Evolutionary conservation across 2,329 filamentous ascomycete genomes (phyloP).

Genomic region (Coniochaeta prunicola): DNA sequence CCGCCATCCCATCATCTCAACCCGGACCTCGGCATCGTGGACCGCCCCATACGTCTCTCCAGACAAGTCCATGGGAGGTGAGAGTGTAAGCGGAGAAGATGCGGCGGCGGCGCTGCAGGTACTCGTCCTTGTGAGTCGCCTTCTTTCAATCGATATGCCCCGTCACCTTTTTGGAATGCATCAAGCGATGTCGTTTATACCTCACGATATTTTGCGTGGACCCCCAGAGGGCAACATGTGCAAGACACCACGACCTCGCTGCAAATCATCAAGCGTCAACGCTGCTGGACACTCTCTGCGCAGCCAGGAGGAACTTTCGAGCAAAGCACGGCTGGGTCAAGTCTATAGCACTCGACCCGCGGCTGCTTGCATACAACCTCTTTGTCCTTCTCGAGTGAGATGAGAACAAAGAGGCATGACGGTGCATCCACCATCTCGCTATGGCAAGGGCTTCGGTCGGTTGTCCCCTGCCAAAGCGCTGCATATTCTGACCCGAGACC

Average conservation of each 20-base stretch:
- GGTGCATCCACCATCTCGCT: not conserved
- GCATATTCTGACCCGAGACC: not conserved
- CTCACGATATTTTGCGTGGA: too few species aligned
- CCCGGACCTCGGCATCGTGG: not conserved
- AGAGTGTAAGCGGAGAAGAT: constrained; percentile 7
- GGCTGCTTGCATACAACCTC: not conserved
- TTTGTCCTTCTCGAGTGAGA: not conserved
- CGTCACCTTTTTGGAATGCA: too few species aligned
- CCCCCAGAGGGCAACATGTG: too few species aligned
- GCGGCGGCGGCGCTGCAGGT: constrained; percentile 52
- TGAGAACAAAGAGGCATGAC: not conserved
- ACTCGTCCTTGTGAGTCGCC: constrained; percentile 60
- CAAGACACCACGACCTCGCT: too few species aligned
- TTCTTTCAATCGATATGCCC: not conserved
- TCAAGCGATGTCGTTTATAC: too few species aligned
- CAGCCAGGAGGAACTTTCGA: too few species aligned
- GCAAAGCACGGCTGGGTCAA: not conserved
- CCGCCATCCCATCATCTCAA: not conserved
- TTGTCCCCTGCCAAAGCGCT: too few species aligned
- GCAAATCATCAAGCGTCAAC: not conserved
- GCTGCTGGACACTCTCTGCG: not conserved
- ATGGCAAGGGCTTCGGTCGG: too few species aligned
- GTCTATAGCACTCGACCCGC: not conserved
- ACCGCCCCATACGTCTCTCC: not conserved
- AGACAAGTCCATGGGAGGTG: not conserved